These are phyloP conservation scores for Sanghuangporus weigelae DNA, from an alignment of 1,284 basidiomycete species.

Conservation along the genomic window DNA sequence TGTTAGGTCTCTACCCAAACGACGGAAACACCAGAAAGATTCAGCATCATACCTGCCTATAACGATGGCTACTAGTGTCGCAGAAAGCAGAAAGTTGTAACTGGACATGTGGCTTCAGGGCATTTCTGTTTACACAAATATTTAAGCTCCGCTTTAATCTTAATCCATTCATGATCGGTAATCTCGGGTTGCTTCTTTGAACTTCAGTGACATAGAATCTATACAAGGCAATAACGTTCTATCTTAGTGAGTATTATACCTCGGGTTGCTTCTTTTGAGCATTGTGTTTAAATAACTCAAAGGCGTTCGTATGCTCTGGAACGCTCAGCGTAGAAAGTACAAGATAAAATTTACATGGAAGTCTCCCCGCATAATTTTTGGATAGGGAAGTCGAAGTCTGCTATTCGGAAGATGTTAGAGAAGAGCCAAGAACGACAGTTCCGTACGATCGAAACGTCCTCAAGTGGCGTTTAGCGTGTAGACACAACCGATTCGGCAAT, in stretches of 20 bases:
- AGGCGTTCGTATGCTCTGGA: background rate
- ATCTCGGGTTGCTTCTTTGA: background rate
- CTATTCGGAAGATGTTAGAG: background rate
- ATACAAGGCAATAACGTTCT: background rate
- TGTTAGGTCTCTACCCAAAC: too few species aligned
- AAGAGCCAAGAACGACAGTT: background rate
- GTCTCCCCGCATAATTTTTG: background rate
- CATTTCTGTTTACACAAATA: background rate
- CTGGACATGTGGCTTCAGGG: background rate
- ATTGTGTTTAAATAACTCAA: background rate
- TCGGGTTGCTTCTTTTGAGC: too few species aligned
- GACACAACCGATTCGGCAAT: constrained; percentile 21
- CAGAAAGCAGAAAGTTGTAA: background rate
- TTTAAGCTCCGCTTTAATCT: background rate
- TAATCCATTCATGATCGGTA: background rate
- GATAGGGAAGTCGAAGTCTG: background rate
- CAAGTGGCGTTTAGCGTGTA: constrained; percentile 1
- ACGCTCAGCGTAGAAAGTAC: background rate
- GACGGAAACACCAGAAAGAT: too few species aligned
- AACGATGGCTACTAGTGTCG: background rate
- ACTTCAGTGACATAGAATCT: background rate
- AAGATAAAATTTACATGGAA: background rate
- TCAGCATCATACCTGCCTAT: too few species aligned
- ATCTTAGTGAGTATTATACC: background rate
- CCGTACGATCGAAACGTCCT: background rate